These are phyloP conservation scores for Penicillium digitatum DNA, from an alignment of 2,329 filamentous ascomycete genomes.

Conservation along the genomic window DNA sequence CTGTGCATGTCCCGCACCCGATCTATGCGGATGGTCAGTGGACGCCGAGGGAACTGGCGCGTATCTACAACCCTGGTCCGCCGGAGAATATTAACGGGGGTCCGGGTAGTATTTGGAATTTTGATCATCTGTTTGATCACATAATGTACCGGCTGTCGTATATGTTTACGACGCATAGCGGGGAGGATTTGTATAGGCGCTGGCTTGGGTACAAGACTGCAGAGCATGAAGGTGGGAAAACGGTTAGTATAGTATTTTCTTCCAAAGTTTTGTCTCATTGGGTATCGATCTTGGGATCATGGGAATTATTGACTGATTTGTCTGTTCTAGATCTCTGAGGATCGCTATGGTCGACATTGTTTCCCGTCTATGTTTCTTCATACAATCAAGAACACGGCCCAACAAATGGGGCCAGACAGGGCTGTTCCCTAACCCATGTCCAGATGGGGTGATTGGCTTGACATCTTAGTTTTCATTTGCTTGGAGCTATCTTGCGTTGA, in stretches of 20 bases:
- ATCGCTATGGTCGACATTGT: constrained; percentile 21
- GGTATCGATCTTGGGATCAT: neutral
- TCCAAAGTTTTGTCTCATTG: neutral
- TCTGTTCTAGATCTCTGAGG: constrained; percentile 13
- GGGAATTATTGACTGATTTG: neutral
- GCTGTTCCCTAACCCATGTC: constrained; percentile 16
- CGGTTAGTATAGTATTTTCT: constrained; percentile 5
- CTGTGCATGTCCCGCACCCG: constrained; percentile 61
- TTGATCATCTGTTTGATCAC: constrained; percentile 28
- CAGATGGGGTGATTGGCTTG: neutral
- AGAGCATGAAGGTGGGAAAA: constrained; percentile 18
- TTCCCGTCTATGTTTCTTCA: constrained; percentile 28
- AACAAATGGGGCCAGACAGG: constrained; percentile 16
- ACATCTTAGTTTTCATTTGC: neutral
- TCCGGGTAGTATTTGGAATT: constrained; percentile 38
- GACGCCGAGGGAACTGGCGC: constrained; percentile 52
- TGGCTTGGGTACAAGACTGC: constrained; percentile 47
- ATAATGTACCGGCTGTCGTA: constrained; percentile 28
- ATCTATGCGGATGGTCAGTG: constrained; percentile 56
- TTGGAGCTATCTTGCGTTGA: neutral
- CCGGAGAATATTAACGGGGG: constrained; percentile 50
- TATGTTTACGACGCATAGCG: constrained; percentile 31
- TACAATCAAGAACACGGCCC: constrained; percentile 22
- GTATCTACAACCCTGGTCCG: constrained; percentile 53
- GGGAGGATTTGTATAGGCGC: constrained; percentile 53